A percentile compares a stretch with the other conserved stretches of the same genome.
phyloP scores from a whole-genome alignment of 306 rosid genomes.

The Crotalaria pallida region DNA sequence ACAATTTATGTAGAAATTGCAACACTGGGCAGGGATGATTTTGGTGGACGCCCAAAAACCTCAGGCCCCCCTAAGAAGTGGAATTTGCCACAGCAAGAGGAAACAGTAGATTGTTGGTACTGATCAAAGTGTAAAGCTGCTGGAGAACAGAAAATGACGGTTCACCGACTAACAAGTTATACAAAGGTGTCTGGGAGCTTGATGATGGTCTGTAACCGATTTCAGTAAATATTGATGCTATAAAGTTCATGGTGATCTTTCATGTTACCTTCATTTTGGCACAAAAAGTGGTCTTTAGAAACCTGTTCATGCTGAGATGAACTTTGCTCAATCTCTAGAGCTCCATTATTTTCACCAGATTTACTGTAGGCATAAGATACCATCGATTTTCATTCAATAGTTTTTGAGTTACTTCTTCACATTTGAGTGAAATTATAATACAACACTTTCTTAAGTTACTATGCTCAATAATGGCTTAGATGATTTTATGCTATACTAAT shows the following conservation, averaged over 20 bases:
- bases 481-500: neutral
- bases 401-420: neutral
- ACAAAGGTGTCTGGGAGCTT: neutral
- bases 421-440: neutral
- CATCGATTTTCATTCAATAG: neutral
- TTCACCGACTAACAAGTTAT: neutral
- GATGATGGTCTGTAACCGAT: neutral
- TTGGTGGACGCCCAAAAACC: constrained; percentile 40
- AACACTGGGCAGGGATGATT: constrained; percentile 47
- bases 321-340: neutral
- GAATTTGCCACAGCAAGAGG: constrained; percentile 44
- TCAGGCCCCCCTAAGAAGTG: constrained; percentile 70
- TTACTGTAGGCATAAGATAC: neutral
- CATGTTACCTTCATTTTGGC: neutral
- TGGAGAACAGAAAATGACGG: constrained; percentile 3
- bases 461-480: neutral
- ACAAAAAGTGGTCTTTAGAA: constrained; percentile 4
- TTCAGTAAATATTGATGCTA: neutral
- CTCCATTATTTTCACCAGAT: neutral
- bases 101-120: constrained; percentile 89
- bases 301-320: neutral
- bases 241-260: neutral
- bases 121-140: constrained; percentile 32
- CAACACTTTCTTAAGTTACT: neutral
- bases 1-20: constrained; percentile 62